Evolutionary conservation across 176 grass and related monocot genomes (phyloP).

Genomic region (Musa beccarii): DNA sequence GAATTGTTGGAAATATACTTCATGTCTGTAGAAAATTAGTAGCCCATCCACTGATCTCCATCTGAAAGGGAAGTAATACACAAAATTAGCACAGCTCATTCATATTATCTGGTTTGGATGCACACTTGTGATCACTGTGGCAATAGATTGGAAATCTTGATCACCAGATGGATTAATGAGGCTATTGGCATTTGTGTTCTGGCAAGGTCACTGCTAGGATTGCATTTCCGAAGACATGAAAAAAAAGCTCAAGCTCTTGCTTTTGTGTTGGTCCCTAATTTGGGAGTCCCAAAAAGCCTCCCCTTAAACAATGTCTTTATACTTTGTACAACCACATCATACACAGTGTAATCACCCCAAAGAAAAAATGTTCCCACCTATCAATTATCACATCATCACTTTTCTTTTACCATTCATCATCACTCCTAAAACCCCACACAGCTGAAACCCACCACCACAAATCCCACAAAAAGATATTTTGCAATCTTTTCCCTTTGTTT

Average conservation of each 20-base stretch:
- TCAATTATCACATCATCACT: constrained; percentile 8
- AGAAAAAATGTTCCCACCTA: not conserved
- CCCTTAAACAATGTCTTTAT: not conserved
- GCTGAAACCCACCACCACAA: no score
- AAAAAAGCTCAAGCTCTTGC: not conserved
- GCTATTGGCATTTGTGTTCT: no score
- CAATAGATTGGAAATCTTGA: no score
- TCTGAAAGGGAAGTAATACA: no score
- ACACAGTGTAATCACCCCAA: not conserved
- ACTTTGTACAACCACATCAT: not conserved
- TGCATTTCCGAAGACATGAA: not conserved
- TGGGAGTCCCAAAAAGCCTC: not conserved
- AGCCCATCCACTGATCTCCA: no score
- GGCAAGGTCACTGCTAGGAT: no score
- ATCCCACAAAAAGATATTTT: not conserved
- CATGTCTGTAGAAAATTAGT: no score
- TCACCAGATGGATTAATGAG: no score
- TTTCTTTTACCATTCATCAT: not conserved
- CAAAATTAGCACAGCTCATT: no score
- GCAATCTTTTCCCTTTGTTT: constrained; percentile 23
- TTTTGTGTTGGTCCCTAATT: not conserved
- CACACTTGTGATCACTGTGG: no score
- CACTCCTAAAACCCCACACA: not conserved
- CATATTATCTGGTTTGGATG: no score
- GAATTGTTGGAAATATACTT: no score